Conservation (phyloP, 352 stramenopile genomes). For the Globisporangium apiculatum region DNA sequence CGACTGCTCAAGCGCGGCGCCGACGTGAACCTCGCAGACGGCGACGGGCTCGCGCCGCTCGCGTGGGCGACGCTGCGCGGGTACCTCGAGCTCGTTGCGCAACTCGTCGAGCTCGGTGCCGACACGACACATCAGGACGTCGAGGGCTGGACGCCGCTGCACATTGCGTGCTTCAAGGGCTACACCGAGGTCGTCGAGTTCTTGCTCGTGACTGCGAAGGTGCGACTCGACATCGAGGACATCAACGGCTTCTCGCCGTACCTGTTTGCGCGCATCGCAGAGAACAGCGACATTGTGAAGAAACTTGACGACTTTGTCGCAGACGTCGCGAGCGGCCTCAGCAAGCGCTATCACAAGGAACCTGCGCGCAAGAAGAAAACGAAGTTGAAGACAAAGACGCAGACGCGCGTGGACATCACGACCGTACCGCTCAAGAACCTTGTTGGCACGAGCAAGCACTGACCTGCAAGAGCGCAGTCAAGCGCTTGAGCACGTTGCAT, state of each 20-base stretch:
- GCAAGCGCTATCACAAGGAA: conserved; percentile 15
- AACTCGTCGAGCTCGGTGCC: conserved; percentile 51
- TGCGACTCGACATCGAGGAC: conserved; percentile 41
- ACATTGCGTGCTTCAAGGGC: conserved; percentile 70
- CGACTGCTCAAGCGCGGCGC: conserved; percentile 48
- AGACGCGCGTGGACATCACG: conserved; percentile 14
- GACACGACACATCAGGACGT: conserved; percentile 56
- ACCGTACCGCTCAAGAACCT: conserved; percentile 40
- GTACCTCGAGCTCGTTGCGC: conserved; percentile 67
- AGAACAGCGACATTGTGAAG: conserved; percentile 55
- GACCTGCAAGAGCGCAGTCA: conserved; percentile 1
- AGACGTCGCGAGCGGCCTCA: conserved; percentile 26
- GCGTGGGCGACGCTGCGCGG: conserved; percentile 58
- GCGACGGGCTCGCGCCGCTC: conserved; percentile 55
- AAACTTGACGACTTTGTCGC: conserved; percentile 45
- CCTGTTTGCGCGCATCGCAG: conserved; percentile 62
- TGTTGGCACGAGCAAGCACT: conserved; percentile 37
- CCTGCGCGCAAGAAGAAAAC: conserved; percentile 21
- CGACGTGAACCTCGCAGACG: conserved; percentile 45
- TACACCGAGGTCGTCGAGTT: conserved; percentile 67
- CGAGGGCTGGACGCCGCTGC: conserved; percentile 59
- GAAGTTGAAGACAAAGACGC: conserved; percentile 19
- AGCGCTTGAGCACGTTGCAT: background rate
- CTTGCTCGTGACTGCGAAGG: conserved; percentile 43
- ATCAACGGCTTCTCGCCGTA: conserved; percentile 60